Base-by-base conservation (phyloP, 208 protist species). In the Leishmania braziliensis region DNA sequence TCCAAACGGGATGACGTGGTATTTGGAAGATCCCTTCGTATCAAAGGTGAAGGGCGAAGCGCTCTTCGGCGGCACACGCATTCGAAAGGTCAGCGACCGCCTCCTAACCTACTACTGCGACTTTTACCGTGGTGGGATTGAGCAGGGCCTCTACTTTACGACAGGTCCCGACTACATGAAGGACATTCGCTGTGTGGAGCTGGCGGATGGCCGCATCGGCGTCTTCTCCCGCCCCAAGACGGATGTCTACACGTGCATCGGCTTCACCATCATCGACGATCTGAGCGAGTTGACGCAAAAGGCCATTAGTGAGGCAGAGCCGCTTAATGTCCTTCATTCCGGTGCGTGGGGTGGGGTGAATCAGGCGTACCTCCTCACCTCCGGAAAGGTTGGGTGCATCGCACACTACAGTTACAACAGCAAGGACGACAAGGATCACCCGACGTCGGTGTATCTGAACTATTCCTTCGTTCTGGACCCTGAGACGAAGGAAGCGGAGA, bases 321-420 rank as follows among this genome's bases (percentile, higher is more conserved):
- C 88, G 26, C 82, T 93, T 51, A 90, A 91, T 79, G 86, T 93
- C 29, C 84, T 90, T n/a, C 88, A 92, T 70, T 58, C 83, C 29
- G 90, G 88, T 51, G 83, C 86, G 48, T 93, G 90, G 90, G 90
- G 90, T 66, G 90, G 90, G 50, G 84, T 91, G 12, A 93, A 93
- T 82, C 90, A 93, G 84, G 84, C 87, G 8, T 93, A 93, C 66
- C 84, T 93, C 36, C 85, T 93, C 23, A 85, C 86, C 50, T 82
- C 76, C 60, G 86, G 87, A 48, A 93, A 91, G 81, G 66, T 93
- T 14, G 90, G 90, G 70, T 93, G 90, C 84, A 90, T 93, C 53
- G 88, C 90, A 29, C 90, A 93, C 80, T 91, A 93, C 88, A 91
- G 90, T 75, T 93, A 92, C 79, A 87, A 89, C 80, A 78, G 79